Evolutionary conservation across 768 basidiomycete species (phyloP), one percentile per base, ranked within the genome.

Genomic region (Tremella mesenterica): DNA sequence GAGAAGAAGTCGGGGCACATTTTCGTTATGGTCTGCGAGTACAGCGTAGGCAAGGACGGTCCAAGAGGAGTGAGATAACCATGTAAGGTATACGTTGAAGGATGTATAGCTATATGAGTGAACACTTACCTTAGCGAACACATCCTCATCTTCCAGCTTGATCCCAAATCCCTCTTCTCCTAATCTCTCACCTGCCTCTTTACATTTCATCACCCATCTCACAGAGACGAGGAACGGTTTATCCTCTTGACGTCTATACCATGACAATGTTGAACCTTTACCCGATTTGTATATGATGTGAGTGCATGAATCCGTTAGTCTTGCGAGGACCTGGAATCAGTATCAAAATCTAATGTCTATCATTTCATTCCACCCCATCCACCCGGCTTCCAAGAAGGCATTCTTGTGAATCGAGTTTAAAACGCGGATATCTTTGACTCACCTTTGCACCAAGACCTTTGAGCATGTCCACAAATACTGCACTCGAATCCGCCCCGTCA

Each of bases 261-360:
- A 73, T 1, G 59, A 45, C n/a, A 75, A 47, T 3, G 74, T 75
- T 0, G 72, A 55, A 1, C 59, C 51, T 56, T 61, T 61, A 8
- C 74, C 74, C 18, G 67, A 67, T 57, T 75, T 75, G 63, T 66
- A 75, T 28, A 75, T 61, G 53, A 75, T 65, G 48, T 75, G 74
- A 0, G 74, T 75, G 44, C 60, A 56, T 10, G 56, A 57, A 12
- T 73, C 71, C 13, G 71, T 65, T 4, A 67, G 69, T 50, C 65
- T 56, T 9, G 49, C 54, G 1, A 73, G 54, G 6, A 74, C 73
- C 73, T 74, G 47, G 44, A 44, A 23, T 23, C 7, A 45, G 18
- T 18, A 36, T 36, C 33, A 36, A 36, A 36, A 36, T 10, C 38
- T 5, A 6, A 23, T 46, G n/a, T 46, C 25, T 16, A 7, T 8